Base-by-base conservation (phyloP, 164 flowering plant species). In the Taxillus chinensis region DNA sequence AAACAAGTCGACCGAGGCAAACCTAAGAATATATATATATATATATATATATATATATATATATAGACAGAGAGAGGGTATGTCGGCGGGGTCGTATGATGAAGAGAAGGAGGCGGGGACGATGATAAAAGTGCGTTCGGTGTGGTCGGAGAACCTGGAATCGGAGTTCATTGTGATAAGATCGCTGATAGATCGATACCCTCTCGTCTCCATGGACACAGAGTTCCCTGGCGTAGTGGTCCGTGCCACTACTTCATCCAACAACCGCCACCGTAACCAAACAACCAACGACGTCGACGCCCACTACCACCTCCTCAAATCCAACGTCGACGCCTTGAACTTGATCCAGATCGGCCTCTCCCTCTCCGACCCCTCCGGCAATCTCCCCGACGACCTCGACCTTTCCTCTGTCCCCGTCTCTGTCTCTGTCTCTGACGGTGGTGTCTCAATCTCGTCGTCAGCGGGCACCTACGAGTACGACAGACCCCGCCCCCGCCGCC, bases 271-370 rank as follows among this genome's bases (percentile, higher is more conserved):
- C 39, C 52, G 37, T 9, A 27, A 27, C 27, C 27, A 27, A 27
- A 27, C 27, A 27, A 27, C 27, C 27, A 27, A 27, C 27, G 51
- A 48, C 13, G 72, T 82, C 39, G 57, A 68, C 17, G 82, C 73
- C 40, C 78, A 75, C 67, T 84, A 84, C 74, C 38, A 45, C 39
- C 2, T 74, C 39, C 50, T 84, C 56, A 82, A 81, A 48, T 41
- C 74, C 55, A 85, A 85, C 71, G 87, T 82, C 39, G 85, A 85
- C 55, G 80, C 69, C 1, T 37, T 81, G 52, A 74, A 73, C 59
- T 64, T 85, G 27, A 85, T 85, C 61, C 90, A 85, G 66, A 68
- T 82, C 4, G 90, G 90, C 3, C 70, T 85, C 63, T 79, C 87
- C 1, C 73, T 85, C 49, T 66, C 87, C 39, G 85, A 85, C 58